Evolutionary conservation across 2,329 filamentous ascomycete genomes (phyloP).

Genomic region (Ceratocystiopsis minuta): DNA sequence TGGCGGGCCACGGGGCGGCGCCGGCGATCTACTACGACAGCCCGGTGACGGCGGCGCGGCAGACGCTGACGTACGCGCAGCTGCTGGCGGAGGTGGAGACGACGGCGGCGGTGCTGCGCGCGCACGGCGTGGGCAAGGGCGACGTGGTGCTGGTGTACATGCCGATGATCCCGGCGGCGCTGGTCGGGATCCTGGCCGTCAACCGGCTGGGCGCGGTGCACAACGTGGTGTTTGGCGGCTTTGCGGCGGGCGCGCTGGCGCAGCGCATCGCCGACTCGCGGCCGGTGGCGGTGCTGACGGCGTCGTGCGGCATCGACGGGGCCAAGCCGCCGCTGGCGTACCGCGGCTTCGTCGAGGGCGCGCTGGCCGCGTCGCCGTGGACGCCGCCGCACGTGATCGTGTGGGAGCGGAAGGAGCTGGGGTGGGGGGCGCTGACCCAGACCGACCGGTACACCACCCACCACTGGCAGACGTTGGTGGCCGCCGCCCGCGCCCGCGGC

Average conservation of each 20-base stretch:
- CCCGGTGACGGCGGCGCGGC: slow-evolving; percentile 58
- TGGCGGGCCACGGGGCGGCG: slow-evolving; percentile 52
- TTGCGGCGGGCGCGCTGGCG: slow-evolving; percentile 62
- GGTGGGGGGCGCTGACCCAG: slow-evolving; percentile 45
- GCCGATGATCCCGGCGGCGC: slow-evolving; percentile 84
- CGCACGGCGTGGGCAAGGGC: slow-evolving; percentile 65
- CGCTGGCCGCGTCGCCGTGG: slow-evolving; percentile 45
- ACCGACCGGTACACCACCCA: slow-evolving; percentile 14
- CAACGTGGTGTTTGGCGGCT: slow-evolving; percentile 84
- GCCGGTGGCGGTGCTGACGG: slow-evolving; percentile 63
- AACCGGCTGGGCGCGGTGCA: slow-evolving; percentile 74
- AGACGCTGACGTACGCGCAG: slow-evolving; percentile 55
- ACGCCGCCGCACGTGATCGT: slow-evolving; percentile 59
- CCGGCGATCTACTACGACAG: slow-evolving; percentile 77
- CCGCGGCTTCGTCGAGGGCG: slow-evolving; percentile 56
- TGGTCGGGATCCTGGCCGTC: slow-evolving; percentile 73
- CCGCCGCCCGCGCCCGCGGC: slow-evolving; percentile 48
- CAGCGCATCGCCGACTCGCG: slow-evolving; percentile 74
- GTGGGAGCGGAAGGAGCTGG: slow-evolving; percentile 65
- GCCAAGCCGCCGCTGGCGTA: slow-evolving; percentile 66
- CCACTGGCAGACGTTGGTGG: slow-evolving; percentile 56
- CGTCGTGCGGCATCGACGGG: slow-evolving; percentile 83
- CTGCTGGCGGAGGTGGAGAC: slow-evolving; percentile 65
- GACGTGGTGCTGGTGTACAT: slow-evolving; percentile 89
- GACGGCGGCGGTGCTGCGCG: slow-evolving; percentile 62